Evolutionary conservation across 23 red algal genomes (phyloP), one percentile per base, ranked within the genome.

Genomic region (Gracilaria domingensis): DNA sequence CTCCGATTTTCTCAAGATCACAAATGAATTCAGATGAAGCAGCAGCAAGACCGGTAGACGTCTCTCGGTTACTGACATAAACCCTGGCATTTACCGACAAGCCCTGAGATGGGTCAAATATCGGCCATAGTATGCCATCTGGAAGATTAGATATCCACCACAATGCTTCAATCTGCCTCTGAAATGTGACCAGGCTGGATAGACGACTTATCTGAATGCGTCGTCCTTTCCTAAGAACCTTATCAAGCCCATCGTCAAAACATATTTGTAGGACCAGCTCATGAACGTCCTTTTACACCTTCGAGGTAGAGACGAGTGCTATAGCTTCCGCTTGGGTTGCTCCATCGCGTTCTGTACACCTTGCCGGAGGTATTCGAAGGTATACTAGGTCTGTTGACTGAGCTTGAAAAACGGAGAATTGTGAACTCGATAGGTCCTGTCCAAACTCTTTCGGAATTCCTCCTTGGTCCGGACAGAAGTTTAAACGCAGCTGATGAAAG

Each of bases 171-270:
- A 88, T 45, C 48, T 94, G 92, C 55, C 92, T 35, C 23, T 94
- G 83, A 62, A 87, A 74, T 12, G 92, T 80, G 24, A 45, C 66
- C 38, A 82, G 71, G 59, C 57, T 47, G 25, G 26, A 42, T 16
- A 94, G 55, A 26, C 74, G 66, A 81, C 82, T 94, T 81, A 94
- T 39, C 37, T 72, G 82, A 73, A 94, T 94, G 54, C 69, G 45
- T 28, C 83, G 83, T 56, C 82, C 92, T 23, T 79, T 79, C 16
- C 83, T 74, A 4, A 83, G 92, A 34, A 64, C 79, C 30, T 53
- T 84, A 47, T 84, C 79, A 2, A 78, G 29, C 6, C 49, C 60
- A n/a, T n/a, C n/a, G 20, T 67, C 62, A 32, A 92, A 57, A 17
- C 47, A 84, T 23, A 92, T 40, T 61, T 74, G 30, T 3, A 77